phyloP scores from a whole-genome alignment of 139 green algal genomes.

The Raphidocelis subcapitata region DNA sequence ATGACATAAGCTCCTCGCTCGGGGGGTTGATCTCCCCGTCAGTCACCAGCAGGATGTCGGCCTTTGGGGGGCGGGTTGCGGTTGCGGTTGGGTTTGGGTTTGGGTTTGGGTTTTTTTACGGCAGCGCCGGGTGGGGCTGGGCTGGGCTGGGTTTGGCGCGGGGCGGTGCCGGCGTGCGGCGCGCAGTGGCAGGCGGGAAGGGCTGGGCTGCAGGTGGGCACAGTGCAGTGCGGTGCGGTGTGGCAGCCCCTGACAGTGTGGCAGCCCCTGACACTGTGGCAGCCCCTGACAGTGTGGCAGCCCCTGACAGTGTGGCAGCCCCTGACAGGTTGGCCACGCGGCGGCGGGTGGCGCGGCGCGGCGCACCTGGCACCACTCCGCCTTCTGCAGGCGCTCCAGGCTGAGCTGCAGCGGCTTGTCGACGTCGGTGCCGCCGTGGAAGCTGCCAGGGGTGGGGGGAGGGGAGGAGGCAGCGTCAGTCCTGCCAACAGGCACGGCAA shows the following conservation, averaged over 20 bases:
- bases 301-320: too few species aligned
- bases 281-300: too few species aligned
- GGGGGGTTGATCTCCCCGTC: slow-evolving; percentile 86
- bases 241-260: too few species aligned
- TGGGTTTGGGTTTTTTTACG: background rate
- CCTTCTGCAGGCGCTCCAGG: slow-evolving; percentile 63
- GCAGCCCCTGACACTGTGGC: too few species aligned
- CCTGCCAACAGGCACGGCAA: slow-evolving; percentile 59
- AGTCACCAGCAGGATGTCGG: slow-evolving; percentile 93
- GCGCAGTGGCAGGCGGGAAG: too few species aligned
- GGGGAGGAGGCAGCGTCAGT: slow-evolving; percentile 31
- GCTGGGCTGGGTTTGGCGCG: too few species aligned
- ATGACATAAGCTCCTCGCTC: slow-evolving; percentile 32
- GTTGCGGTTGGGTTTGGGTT: background rate
- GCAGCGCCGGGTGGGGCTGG: too few species aligned
- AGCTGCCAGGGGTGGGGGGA: slow-evolving; percentile 10
- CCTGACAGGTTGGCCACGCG: background rate
- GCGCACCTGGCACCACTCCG: slow-evolving; percentile 72
- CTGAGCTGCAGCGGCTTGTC: slow-evolving; percentile 76
- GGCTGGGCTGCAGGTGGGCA: too few species aligned
- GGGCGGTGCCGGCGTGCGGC: too few species aligned
- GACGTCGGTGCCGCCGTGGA: slow-evolving; percentile 66
- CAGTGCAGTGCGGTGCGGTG: background rate
- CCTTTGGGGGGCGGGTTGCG: slow-evolving; percentile 41
- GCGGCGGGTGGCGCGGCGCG: background rate